phyloP scores from a whole-genome alignment of 768 basidiomycete genomes.

The Lentinula edodes region DNA sequence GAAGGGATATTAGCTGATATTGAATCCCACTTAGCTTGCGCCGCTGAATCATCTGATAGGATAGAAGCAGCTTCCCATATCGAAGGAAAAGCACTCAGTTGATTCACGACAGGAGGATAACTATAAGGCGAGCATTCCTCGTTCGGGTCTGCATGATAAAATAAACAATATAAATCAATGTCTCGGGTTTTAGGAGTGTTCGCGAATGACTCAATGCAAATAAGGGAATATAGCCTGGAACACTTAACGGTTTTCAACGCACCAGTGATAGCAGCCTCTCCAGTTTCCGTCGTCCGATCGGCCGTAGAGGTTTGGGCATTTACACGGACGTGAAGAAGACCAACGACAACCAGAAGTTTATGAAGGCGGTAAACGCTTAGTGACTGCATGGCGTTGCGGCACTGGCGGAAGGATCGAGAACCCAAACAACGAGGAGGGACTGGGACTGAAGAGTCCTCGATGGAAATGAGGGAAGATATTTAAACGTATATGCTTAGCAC shows the following conservation, averaged over 20 bases:
- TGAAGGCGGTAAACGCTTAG: neutral
- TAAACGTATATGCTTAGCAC: neutral
- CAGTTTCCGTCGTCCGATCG: conserved; percentile 27
- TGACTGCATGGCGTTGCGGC: neutral
- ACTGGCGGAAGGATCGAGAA: neutral
- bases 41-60: conserved; percentile 35
- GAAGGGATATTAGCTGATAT: conserved; percentile 38
- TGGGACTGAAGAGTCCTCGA: neutral
- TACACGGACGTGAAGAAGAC: neutral
- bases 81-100: conserved; percentile 33
- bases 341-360: neutral
- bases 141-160: conserved; percentile 20
- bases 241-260: conserved; percentile 11
- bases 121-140: conserved; percentile 39
- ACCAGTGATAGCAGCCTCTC: conserved; percentile 33
- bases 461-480: neutral
- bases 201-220: too few relatives aligned
- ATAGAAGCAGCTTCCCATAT: conserved; percentile 41
- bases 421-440: neutral
- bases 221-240: too few relatives aligned
- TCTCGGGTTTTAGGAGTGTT: too few relatives aligned
- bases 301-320: conserved; percentile 11
- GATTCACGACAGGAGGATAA: conserved; percentile 28
- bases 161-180: neutral
- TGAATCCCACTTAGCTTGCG: conserved; percentile 33